phyloP scores from a whole-genome alignment of 2,329 filamentous ascomycete species.

The Cercospora berteroae region DNA sequence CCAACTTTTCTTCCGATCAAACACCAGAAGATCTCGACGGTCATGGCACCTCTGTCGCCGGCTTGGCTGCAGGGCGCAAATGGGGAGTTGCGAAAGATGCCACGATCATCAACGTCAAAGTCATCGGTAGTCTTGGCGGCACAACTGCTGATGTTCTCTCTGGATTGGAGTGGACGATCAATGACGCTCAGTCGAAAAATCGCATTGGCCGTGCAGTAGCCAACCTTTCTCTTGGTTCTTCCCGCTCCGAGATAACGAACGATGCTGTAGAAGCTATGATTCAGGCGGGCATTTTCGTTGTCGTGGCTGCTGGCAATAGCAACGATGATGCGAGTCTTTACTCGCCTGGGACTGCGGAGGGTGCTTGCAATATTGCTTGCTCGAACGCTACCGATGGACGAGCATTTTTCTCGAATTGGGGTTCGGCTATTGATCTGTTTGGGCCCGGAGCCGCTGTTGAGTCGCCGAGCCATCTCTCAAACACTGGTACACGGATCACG shows the following conservation, averaged over 20 bases:
- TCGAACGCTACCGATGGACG: neutral
- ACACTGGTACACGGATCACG: neutral
- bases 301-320: neutral
- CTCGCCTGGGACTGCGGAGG: neutral
- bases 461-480: neutral
- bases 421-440: neutral
- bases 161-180: neutral
- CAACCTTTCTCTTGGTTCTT: neutral
- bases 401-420: neutral
- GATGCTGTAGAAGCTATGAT: neutral
- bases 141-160: neutral
- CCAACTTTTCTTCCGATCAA: neutral
- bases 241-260: neutral
- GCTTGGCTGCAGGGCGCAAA: neutral
- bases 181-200: neutral
- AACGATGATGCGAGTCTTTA: neutral
- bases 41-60: neutral
- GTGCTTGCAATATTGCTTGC: neutral
- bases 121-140: neutral
- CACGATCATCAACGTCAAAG: neutral
- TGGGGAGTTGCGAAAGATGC: neutral
- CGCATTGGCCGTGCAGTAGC: neutral
- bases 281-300: neutral
- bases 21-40: neutral
- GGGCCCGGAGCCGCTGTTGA: neutral